phyloP scores from a whole-genome alignment of 805 yeast genomes.

The Metschnikowia continentalis region DNA sequence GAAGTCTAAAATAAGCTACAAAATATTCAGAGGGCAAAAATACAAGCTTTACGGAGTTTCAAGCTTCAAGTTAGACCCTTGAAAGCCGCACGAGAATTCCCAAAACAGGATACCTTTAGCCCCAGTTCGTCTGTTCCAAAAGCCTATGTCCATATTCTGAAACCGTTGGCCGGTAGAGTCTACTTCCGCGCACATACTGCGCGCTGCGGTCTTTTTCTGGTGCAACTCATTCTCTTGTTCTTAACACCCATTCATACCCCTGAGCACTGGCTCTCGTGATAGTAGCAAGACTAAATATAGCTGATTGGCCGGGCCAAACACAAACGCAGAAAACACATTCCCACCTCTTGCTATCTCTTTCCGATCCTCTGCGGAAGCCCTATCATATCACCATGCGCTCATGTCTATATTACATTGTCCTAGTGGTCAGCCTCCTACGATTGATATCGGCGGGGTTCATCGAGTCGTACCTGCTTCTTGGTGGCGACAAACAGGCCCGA shows the following conservation, averaged over 20 bases:
- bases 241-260: not conserved
- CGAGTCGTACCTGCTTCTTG: slow-evolving; percentile 18
- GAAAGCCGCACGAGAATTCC: too few species aligned
- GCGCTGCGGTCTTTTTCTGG: slow-evolving; percentile 4
- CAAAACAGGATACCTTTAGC: too few species aligned
- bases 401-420: slow-evolving; percentile 4
- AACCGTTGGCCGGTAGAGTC: too few species aligned
- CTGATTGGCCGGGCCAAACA: not conserved
- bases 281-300: not conserved
- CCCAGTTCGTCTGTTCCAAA: not conserved
- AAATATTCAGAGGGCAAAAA: too few species aligned
- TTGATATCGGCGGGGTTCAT: slow-evolving; percentile 21
- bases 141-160: not conserved
- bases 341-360: not conserved
- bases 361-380: not conserved
- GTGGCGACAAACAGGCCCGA: not conserved
- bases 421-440: slow-evolving; percentile 10
- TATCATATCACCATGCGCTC: not conserved
- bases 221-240: not conserved
- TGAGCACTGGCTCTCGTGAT: not conserved
- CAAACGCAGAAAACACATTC: not conserved
- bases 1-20: too few species aligned
- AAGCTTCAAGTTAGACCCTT: too few species aligned
- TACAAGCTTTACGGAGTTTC: too few species aligned
- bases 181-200: not conserved